These are phyloP conservation scores for Theobroma grandiflorum DNA, from an alignment of 441 rosid species.

Conservation along the genomic window DNA sequence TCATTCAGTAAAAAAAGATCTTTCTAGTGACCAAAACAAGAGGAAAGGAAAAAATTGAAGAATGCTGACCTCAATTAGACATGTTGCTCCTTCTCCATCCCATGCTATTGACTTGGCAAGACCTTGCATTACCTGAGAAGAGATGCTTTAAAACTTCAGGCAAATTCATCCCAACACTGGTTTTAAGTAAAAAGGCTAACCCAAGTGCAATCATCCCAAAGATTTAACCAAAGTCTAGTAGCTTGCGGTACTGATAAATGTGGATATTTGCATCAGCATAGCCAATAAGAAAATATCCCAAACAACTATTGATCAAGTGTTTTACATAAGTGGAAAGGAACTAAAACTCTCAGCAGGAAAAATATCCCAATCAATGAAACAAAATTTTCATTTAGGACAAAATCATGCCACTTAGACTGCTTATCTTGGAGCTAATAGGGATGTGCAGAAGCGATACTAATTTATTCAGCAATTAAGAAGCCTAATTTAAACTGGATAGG, in stretches of 20 bases:
- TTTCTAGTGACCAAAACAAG: background rate
- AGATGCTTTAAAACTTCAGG: slow-evolving; percentile 13
- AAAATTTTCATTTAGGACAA: no score
- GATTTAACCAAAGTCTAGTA: slow-evolving; percentile 13
- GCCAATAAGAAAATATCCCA: background rate
- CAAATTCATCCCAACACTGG: background rate
- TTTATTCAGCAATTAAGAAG: background rate
- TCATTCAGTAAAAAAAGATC: slow-evolving; percentile 4
- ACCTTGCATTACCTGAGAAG: slow-evolving; percentile 92
- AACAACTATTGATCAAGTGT: background rate
- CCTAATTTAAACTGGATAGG: background rate
- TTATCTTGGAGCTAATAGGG: background rate
- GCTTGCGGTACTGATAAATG: background rate
- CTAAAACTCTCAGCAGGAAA: no score
- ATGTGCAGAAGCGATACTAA: background rate
- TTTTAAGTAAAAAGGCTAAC: background rate
- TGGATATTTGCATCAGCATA: background rate
- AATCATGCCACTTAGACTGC: no score
- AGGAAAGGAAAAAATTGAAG: slow-evolving; percentile 1
- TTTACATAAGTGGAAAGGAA: no score
- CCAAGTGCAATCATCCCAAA: slow-evolving; percentile 1
- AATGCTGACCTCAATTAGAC: slow-evolving; percentile 81
- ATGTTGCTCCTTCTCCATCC: slow-evolving; percentile 99
- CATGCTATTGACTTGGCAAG: slow-evolving; percentile 98
- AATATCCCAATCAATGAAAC: no score